A percentile compares a stretch with the other conserved stretches of the same genome.
Evolutionary conservation across 108 stramenopile genomes (phyloP).

Genomic region (Nannochloropsis oceanica): DNA sequence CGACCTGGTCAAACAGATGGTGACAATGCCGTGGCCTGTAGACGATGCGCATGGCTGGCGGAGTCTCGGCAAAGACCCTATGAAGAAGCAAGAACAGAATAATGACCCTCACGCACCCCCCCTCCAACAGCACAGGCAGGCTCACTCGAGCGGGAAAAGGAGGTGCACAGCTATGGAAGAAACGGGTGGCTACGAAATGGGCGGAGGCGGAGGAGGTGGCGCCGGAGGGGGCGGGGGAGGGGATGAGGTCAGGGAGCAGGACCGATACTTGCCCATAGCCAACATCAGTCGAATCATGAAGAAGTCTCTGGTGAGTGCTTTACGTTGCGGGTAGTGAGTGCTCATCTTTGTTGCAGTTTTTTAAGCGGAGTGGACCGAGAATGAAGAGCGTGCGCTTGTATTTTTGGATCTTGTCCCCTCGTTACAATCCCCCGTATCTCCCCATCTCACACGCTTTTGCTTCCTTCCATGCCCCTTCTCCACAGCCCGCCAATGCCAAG

Average conservation of each 20-base stretch:
- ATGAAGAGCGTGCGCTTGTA: too few relatives aligned
- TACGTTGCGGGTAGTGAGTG: not conserved
- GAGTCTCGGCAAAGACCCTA: too few relatives aligned
- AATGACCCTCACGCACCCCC: too few relatives aligned
- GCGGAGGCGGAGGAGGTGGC: not conserved
- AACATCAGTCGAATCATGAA: conserved; percentile 99
- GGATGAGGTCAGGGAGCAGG: conserved; percentile 41
- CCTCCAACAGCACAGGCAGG: too few relatives aligned
- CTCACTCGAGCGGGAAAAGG: too few relatives aligned
- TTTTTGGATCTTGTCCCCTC: not conserved
- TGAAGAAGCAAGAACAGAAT: too few relatives aligned
- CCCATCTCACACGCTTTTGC: not conserved
- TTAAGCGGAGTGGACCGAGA: too few relatives aligned
- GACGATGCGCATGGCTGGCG: too few relatives aligned
- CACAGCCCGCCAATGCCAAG: conserved; percentile 84
- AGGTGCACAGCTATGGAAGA: not conserved
- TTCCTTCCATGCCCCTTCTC: not conserved
- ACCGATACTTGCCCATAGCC: conserved; percentile 95
- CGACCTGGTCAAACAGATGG: too few relatives aligned
- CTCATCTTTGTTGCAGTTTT: too few relatives aligned
- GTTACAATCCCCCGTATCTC: not conserved
- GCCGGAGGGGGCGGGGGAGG: not conserved
- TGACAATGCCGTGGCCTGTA: too few relatives aligned
- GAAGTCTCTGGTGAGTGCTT: conserved; percentile 50
- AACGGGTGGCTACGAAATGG: not conserved